Base-by-base conservation (phyloP, 371 early-diverging fungal genomes). In the Mucor lusitanicus region DNA sequence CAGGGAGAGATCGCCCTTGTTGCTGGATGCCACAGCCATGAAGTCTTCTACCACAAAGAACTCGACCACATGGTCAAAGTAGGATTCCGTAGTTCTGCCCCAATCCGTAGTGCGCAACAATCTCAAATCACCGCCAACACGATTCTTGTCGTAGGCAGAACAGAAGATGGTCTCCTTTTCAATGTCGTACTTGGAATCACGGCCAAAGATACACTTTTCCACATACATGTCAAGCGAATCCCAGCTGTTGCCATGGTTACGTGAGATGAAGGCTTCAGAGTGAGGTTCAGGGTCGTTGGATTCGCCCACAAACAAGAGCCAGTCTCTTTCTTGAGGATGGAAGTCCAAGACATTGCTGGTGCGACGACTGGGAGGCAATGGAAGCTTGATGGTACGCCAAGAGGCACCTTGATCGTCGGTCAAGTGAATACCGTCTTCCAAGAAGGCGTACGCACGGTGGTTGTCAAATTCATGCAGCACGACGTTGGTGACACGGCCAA, bases 121-220 rank as follows among this genome's bases (percentile, higher is more conserved):
- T 72, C 85, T 85, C 11, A 83, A 64, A 7, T 82, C 82, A 42
- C 78, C 75, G n/a, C 72, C 70, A 42, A 91, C 87, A 33, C 80
- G 59, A 3, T 88, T 88, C 32, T 82, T 80, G 32, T 87, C 85
- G 77, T 87, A 91, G 5, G 81, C 75, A 25, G 88, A 81, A 64
- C 95, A 94, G 63, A 90, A 90, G 19, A 97, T 78, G 3, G 89
- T 83, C 42, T 89, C 85, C 25, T 88, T 85, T 21, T 85, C 79
- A 56, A 90, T 83, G 19, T 81, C 72, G 32, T 91, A 92, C 50
- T 86, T 73, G 25, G 80, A 75, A 59, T 89, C 90, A 23, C 86
- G 87, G 11, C 92, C 93, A 86, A 95, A 98, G 37, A 90, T 84
- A 78, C 97, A 97, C 68, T 95, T 93, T 37, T 90, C 87, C 17